phyloP scores from a whole-genome alignment of 176 grass and related monocot genomes.

The Aegilops sharonensis region DNA sequence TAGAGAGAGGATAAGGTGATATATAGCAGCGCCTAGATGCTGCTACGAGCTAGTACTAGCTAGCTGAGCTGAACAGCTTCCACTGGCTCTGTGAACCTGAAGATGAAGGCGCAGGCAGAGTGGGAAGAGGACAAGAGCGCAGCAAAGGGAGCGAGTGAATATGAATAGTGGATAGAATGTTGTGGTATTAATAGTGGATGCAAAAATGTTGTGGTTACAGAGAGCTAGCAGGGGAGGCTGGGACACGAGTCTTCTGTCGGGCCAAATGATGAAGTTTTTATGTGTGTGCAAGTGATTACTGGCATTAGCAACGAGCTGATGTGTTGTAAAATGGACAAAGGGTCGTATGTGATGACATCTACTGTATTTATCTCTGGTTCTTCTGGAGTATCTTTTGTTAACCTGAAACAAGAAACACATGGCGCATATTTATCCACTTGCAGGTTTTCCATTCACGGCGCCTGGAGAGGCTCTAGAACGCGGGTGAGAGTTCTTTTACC shows the following conservation, averaged over 20 bases:
- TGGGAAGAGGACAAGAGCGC: conserved; percentile 19
- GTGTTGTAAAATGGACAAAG: too few species aligned
- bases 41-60: background rate
- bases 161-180: background rate
- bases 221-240: too few species aligned
- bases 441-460: background rate
- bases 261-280: background rate
- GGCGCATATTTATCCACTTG: conserved; percentile 17
- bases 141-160: background rate
- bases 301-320: too few species aligned
- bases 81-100: conserved; percentile 8
- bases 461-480: background rate
- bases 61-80: conserved; percentile 2
- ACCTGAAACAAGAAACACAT: background rate
- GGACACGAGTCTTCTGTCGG: too few species aligned
- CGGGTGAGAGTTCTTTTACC: background rate
- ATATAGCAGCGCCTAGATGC: conserved; percentile 19
- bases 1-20: conserved; percentile 54
- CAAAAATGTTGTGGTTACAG: background rate
- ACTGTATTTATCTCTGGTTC: background rate
- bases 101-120: background rate
- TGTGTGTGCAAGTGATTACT: background rate
- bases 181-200: background rate
- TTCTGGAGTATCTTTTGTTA: background rate
- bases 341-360: too few species aligned